Conservation (phyloP, 805 yeast species). For the Nakazawaea populi region DNA sequence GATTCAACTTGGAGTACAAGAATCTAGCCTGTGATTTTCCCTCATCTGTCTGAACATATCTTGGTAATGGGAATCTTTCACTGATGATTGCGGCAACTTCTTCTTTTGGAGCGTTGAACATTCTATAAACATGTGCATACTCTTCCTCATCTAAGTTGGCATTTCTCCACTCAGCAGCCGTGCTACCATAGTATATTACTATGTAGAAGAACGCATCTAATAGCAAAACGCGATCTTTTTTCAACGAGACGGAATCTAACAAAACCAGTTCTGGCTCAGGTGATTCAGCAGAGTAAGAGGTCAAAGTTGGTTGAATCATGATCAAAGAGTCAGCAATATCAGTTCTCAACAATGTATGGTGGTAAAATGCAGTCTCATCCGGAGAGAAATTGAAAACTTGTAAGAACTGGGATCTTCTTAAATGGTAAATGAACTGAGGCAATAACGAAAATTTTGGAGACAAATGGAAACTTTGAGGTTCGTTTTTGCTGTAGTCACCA, state of each 20-base stretch:
- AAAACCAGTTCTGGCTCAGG: constrained; percentile 86
- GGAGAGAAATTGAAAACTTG: constrained; percentile 98
- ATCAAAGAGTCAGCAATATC: constrained; percentile 89
- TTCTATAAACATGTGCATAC: constrained; percentile 78
- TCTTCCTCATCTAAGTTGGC: constrained; percentile 92
- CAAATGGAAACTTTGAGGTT: constrained; percentile 73
- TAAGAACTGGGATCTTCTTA: constrained; percentile 93
- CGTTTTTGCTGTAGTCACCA: constrained; percentile 90
- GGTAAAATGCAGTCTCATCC: constrained; percentile 95
- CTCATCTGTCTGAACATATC: constrained; percentile 95
- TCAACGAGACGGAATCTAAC: constrained; percentile 87
- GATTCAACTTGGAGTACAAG: constrained; percentile 90
- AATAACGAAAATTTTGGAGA: constrained; percentile 79
- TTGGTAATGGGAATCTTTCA: constrained; percentile 95
- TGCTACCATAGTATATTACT: constrained; percentile 90
- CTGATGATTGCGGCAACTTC: constrained; percentile 90
- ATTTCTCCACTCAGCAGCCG: constrained; percentile 94
- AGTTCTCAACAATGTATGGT: constrained; percentile 87
- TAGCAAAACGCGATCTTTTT: constrained; percentile 79
- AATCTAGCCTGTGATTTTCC: constrained; percentile 99
- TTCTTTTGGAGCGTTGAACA: constrained; percentile 81
- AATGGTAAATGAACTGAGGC: constrained; percentile 93
- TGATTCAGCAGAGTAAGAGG: constrained; percentile 75
- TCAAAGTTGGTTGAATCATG: constrained; percentile 97
- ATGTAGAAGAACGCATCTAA: constrained; percentile 96